phyloP scores from a whole-genome alignment of 768 basidiomycete species.

The Podaxis sp. region DNA sequence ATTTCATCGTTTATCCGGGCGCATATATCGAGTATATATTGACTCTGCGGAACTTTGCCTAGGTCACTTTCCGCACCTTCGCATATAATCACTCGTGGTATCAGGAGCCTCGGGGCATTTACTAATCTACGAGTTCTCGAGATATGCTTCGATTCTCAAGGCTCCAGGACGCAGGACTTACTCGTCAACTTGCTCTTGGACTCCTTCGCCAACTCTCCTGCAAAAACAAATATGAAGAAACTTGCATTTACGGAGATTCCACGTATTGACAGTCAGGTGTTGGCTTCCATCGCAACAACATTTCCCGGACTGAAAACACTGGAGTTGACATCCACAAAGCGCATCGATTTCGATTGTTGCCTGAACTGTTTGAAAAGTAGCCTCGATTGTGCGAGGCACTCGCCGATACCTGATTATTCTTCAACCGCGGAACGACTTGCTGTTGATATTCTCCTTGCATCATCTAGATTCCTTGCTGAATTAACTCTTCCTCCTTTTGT shows the following conservation, averaged over 20 bases:
- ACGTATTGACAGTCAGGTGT: conserved; percentile 48
- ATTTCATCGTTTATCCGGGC: neutral
- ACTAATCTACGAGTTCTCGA: conserved; percentile 35
- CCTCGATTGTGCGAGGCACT: conserved; percentile 51
- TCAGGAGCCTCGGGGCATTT: conserved; percentile 28
- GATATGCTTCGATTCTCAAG: conserved; percentile 42
- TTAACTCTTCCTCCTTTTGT: neutral
- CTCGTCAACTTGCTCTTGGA: conserved; percentile 32
- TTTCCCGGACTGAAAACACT: conserved; percentile 49
- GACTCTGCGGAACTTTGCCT: conserved; percentile 14
- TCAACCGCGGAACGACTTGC: conserved; percentile 40
- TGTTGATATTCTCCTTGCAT: conserved; percentile 37
- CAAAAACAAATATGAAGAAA: conserved; percentile 38
- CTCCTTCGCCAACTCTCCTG: conserved; percentile 25
- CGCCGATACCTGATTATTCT: conserved; percentile 58
- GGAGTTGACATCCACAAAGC: conserved; percentile 57
- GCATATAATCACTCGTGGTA: conserved; percentile 26
- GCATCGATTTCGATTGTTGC: conserved; percentile 57
- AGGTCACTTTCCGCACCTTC: conserved; percentile 33
- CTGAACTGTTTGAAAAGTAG: conserved; percentile 66
- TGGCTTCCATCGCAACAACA: conserved; percentile 41
- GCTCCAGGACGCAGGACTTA: conserved; percentile 41
- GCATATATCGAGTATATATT: conserved; percentile 20
- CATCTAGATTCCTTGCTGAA: neutral
- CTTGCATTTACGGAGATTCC: conserved; percentile 56